These are phyloP conservation scores for Lichina pygmaea DNA, from an alignment of 495 filamentous ascomycete species.

Conservation along the genomic window DNA sequence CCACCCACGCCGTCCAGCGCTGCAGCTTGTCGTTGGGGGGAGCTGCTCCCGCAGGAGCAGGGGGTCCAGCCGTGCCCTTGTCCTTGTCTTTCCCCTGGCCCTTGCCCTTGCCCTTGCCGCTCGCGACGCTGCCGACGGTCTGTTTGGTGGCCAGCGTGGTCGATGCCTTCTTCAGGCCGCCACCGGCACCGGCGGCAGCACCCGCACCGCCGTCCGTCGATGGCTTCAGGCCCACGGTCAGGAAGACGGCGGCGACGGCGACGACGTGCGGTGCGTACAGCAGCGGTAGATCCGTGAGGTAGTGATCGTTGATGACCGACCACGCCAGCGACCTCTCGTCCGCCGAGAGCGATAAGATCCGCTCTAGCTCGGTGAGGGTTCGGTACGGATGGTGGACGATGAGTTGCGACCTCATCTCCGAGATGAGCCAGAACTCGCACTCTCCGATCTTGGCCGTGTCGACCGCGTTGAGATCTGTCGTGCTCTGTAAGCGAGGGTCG, in stretches of 20 bases:
- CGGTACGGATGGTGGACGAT: conserved; percentile 97
- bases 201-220: conserved; percentile 16
- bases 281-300: conserved; percentile 77
- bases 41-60: neutral
- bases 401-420: conserved; percentile 79
- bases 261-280: conserved; percentile 74
- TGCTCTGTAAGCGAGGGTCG: neutral
- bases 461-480: conserved; percentile 41
- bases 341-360: conserved; percentile 35
- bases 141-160: neutral
- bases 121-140: neutral
- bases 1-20: conserved; percentile 59
- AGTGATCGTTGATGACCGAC: conserved; percentile 87
- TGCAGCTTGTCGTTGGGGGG: conserved; percentile 32
- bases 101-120: neutral
- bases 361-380: conserved; percentile 46
- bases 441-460: conserved; percentile 82
- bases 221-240: conserved; percentile 54
- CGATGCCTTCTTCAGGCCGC: conserved; percentile 9
- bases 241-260: conserved; percentile 68
- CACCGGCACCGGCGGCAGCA: conserved; percentile 16
- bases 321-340: conserved; percentile 62
- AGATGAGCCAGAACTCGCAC: conserved; percentile 88
- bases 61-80: neutral
- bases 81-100: no score